Percentiles rank a stretch among this genome's conserved stretches.
phyloP scores from a whole-genome alignment of 306 rosid genomes.

The Rosa lucieae region DNA sequence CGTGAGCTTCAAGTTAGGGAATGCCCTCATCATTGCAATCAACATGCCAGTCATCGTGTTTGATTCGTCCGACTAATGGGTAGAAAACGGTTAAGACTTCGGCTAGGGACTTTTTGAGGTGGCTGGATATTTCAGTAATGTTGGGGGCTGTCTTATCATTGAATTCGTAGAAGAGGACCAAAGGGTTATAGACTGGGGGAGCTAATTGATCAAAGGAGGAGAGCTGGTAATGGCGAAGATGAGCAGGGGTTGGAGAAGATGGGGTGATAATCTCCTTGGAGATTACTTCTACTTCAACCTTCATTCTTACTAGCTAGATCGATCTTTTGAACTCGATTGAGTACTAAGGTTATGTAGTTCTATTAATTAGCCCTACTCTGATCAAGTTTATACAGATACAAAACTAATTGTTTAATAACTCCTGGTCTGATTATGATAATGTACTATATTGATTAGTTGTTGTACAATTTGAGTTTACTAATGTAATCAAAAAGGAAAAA shows the following conservation, averaged over 20 bases:
- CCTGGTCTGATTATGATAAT: no score
- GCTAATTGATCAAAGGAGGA: constrained; percentile 46
- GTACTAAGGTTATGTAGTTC: not conserved
- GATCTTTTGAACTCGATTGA: not conserved
- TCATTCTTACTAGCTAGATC: not conserved
- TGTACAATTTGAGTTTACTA: no score
- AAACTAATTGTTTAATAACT: no score
- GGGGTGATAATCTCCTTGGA: constrained; percentile 44
- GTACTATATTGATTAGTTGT: no score
- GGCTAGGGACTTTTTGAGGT: constrained; percentile 27
- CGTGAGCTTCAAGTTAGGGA: constrained; percentile 26
- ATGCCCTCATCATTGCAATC: constrained; percentile 46
- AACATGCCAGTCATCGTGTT: not conserved
- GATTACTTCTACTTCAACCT: constrained; percentile 9
- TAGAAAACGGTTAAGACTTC: constrained; percentile 28
- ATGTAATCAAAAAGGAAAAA: no score
- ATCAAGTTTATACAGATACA: no score
- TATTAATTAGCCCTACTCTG: not conserved
- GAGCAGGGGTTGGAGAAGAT: constrained; percentile 16
- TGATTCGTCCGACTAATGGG: constrained; percentile 32
- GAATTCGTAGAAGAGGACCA: constrained; percentile 29
- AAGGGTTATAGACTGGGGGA: constrained; percentile 35
- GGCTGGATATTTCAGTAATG: constrained; percentile 12
- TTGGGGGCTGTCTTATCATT: not conserved
- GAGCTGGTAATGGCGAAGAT: constrained; percentile 46